Conservation (phyloP, 164 flowering plant genomes). For the Brasenia schreberi region DNA sequence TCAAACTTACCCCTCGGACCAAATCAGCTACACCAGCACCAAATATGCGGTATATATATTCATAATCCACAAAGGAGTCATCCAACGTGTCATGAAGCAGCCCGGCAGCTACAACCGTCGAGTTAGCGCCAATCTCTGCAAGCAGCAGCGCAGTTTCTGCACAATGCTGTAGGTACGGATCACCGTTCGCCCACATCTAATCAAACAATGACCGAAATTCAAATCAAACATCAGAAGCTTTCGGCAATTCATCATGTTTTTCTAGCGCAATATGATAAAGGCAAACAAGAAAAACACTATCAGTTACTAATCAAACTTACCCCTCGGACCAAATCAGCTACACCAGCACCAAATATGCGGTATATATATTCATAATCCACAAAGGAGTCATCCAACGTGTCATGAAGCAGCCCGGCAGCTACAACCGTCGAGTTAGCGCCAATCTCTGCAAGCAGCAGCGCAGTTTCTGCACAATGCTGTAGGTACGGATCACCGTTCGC, state of each 20-base stretch:
- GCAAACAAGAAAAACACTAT: neutral
- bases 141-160: slow-evolving; percentile 81
- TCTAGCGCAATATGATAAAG: neutral
- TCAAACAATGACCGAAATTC: slow-evolving; percentile 5
- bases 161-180: slow-evolving; percentile 93
- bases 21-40: slow-evolving; percentile 88
- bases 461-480: slow-evolving; percentile 94
- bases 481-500: slow-evolving; percentile 94
- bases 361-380: slow-evolving; percentile 47
- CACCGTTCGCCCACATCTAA: slow-evolving; percentile 88
- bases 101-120: slow-evolving; percentile 91
- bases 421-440: slow-evolving; percentile 88
- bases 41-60: slow-evolving; percentile 39
- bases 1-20: slow-evolving; percentile 78
- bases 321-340: slow-evolving; percentile 89
- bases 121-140: slow-evolving; percentile 73
- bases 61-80: slow-evolving; percentile 60
- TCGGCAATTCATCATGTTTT: neutral
- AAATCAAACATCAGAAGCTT: slow-evolving; percentile 3
- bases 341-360: slow-evolving; percentile 62
- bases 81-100: slow-evolving; percentile 89
- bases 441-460: slow-evolving; percentile 57
- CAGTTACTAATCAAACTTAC: slow-evolving; percentile 26
- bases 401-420: slow-evolving; percentile 93
- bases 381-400: slow-evolving; percentile 80